Evolutionary conservation across 2,329 filamentous ascomycete species (phyloP).

Genomic region (Purpureocillium lavendulum): DNA sequence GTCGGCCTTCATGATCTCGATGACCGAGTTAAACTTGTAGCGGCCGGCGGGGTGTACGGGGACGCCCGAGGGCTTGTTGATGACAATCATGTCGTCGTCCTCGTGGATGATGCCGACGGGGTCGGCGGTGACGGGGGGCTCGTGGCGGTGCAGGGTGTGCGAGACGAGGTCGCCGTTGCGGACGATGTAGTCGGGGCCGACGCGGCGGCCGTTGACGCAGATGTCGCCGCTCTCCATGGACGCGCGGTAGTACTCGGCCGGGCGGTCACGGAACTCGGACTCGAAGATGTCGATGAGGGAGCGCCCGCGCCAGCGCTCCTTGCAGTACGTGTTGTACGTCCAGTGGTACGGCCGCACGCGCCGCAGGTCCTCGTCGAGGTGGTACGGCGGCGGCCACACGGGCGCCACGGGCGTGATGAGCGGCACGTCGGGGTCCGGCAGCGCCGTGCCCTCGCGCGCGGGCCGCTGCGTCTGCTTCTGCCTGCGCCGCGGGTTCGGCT

Average conservation of each 20-base stretch:
- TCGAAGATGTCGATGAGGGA: conserved; percentile 80
- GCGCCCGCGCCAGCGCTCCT: conserved; percentile 83
- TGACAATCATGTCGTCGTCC: conserved; percentile 87
- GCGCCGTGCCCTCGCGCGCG: neutral
- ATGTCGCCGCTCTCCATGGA: conserved; percentile 78
- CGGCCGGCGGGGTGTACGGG: conserved; percentile 92
- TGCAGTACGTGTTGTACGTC: conserved; percentile 93
- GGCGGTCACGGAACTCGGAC: conserved; percentile 84
- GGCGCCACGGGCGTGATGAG: conserved; percentile 25
- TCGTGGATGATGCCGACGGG: conserved; percentile 81
- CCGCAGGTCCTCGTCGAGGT: conserved; percentile 73
- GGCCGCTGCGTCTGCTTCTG: neutral
- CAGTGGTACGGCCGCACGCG: conserved; percentile 82
- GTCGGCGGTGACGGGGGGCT: conserved; percentile 80
- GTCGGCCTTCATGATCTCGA: conserved; percentile 87
- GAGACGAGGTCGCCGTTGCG: conserved; percentile 87
- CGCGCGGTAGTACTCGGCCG: conserved; percentile 75
- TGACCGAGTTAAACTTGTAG: conserved; percentile 90
- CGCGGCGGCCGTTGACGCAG: conserved; percentile 65
- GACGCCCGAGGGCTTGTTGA: conserved; percentile 92
- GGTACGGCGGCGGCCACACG: conserved; percentile 60
- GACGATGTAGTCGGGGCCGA: conserved; percentile 61
- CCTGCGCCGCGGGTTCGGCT: neutral
- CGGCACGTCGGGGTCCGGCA: conserved; percentile 11
- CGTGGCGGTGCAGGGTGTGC: conserved; percentile 90